phyloP scores from a whole-genome alignment of 345 rosid genomes.

The Citrus maxima region DNA sequence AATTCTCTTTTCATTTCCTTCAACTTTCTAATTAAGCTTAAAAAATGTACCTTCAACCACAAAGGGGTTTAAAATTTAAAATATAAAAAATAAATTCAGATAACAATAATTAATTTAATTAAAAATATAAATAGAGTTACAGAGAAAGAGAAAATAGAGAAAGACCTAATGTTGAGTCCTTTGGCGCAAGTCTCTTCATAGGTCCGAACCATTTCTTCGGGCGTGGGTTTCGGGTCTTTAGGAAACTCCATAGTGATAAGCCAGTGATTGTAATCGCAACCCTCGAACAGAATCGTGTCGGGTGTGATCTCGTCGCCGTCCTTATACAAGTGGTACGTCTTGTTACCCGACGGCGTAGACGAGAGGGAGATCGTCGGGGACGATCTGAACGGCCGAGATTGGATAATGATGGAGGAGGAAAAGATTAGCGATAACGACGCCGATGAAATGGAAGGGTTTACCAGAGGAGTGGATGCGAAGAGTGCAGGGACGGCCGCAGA shows the following conservation, averaged over 20 bases:
- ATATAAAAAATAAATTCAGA: background rate
- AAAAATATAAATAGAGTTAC: background rate
- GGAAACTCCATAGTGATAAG: conserved; percentile 81
- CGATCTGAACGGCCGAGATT: conserved; percentile 28
- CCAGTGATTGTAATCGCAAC: conserved; percentile 94
- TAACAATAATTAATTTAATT: background rate
- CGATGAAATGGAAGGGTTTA: background rate
- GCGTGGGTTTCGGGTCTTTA: conserved; percentile 43
- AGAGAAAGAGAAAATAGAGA: background rate
- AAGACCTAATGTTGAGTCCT: conserved; percentile 80
- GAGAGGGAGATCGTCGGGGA: conserved; percentile 27
- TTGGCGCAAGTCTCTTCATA: conserved; percentile 73
- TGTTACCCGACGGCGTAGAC: conserved; percentile 19
- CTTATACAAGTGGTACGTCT: conserved; percentile 36
- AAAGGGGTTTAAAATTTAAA: no score
- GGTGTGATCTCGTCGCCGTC: conserved; percentile 74
- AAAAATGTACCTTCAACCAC: no score
- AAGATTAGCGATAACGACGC: conserved; percentile 6
- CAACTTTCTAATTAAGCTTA: no score
- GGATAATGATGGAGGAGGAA: conserved; percentile 15
- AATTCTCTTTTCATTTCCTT: no score
- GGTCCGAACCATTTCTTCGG: conserved; percentile 72
- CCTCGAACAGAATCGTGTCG: conserved; percentile 72
- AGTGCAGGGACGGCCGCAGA: conserved; percentile 3
- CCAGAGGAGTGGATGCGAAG: background rate